Conservation (phyloP, 2,329 filamentous ascomycete genomes). For the Fusarium continuum region DNA sequence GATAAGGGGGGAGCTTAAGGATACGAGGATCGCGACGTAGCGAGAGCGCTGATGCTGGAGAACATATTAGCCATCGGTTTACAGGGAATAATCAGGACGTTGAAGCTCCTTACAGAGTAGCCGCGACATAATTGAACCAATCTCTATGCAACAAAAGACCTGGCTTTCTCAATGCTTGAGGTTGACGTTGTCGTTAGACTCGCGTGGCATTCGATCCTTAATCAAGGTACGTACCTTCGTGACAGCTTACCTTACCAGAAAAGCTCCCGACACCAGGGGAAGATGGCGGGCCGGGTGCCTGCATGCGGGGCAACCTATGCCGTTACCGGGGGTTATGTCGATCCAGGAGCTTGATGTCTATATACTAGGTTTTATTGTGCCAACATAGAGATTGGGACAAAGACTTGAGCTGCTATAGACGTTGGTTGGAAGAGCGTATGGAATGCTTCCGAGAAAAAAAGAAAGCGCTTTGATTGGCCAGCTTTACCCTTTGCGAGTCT, state of each 20-base stretch:
- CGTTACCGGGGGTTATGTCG: constrained; percentile 15
- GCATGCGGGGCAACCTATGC: constrained; percentile 33
- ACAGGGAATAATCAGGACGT: background rate
- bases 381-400: no score
- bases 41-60: constrained; percentile 67
- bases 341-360: background rate
- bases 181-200: constrained; percentile 26
- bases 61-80: constrained; percentile 5
- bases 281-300: constrained; percentile 20
- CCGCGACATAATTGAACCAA: constrained; percentile 57
- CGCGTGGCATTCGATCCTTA: constrained; percentile 4
- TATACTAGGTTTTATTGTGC: no score
- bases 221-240: constrained; percentile 38
- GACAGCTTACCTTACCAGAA: constrained; percentile 29
- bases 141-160: constrained; percentile 19
- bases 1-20: constrained; percentile 84
- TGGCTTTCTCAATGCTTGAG: constrained; percentile 15
- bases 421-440: no score
- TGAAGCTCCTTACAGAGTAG: constrained; percentile 58
- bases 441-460: no score
- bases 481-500: no score
- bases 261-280: constrained; percentile 21
- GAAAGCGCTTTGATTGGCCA: no score
- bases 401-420: no score
- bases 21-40: constrained; percentile 84